Percentiles rank a stretch among this genome's conserved stretches.
These are phyloP conservation scores for Metarhizium rileyi DNA, from an alignment of 2,329 filamentous ascomycete genomes.

Conservation along the genomic window DNA sequence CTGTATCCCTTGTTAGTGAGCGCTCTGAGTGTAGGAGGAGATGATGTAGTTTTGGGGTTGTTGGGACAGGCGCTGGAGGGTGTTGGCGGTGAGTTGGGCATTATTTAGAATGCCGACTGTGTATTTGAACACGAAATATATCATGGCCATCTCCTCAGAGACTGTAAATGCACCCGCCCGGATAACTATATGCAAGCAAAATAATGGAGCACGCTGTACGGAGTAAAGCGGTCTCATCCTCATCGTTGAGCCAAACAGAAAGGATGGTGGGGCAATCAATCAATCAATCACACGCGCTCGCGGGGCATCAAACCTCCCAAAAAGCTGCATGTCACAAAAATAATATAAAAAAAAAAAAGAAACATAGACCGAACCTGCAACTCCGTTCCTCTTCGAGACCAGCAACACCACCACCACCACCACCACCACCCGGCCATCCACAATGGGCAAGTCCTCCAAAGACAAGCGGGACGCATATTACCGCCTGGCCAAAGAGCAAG, in stretches of 20 bases:
- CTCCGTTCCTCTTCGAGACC: too few species aligned
- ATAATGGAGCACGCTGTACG: too few species aligned
- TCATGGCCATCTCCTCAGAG: too few species aligned
- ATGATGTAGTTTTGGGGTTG: conserved; percentile 48
- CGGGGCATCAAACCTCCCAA: conserved; percentile 15
- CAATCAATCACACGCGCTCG: conserved; percentile 6
- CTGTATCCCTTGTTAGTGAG: conserved; percentile 70
- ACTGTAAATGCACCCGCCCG: too few species aligned
- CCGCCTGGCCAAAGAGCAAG: conserved; percentile 94
- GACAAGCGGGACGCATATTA: conserved; percentile 99
- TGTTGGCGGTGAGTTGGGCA: conserved; percentile 43
- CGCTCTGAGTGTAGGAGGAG: conserved; percentile 47
- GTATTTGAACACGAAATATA: not conserved
- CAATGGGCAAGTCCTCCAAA: conserved; percentile 95
- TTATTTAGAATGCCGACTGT: conserved; percentile 7
- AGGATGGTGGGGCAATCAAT: not conserved
- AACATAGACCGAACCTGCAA: too few species aligned
- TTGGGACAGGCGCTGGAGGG: conserved; percentile 52
- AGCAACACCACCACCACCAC: too few species aligned
- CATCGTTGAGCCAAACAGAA: too few species aligned
- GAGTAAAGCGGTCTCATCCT: too few species aligned
- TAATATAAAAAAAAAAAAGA: not conserved
- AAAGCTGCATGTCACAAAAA: too few species aligned
- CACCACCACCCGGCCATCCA: too few species aligned
- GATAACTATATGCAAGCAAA: too few species aligned